Base-by-base conservation (phyloP, 306 rosid genomes). In the Ceratonia siliqua region DNA sequence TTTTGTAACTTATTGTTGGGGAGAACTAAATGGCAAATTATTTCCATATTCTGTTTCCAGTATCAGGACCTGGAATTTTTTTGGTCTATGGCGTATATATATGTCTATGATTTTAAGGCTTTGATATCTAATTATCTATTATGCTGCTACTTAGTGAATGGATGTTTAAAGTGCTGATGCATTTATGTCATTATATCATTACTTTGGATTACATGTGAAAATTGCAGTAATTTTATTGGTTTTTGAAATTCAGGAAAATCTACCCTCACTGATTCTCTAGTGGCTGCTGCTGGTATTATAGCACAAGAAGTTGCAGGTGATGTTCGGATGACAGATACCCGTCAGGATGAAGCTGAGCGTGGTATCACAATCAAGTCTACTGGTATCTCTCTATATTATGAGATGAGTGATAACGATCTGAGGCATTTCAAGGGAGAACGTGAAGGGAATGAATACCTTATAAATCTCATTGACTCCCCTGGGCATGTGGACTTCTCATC, bases 221-320 rank as follows among this genome's bases (percentile, higher is more conserved):
- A n/a, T n/a, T n/a, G n/a, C n/a, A n/a, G n/a, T n/a, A 7, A 2
- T 22, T 56, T 64, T 6, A 58, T 5, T 39, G 28, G 21, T 21
- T 33, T 27, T 24, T 4, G 1, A 13, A 67, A 46, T 56, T 58
- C 89, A 88, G 93, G 93, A 33, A 90, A 90, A 72, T 90, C 96
- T 0, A 90, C 98, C 0, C 97, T 94, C 63, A 94, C 98, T 0
- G 98, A 93, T 62, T 93, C 97, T 18, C 92, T 93, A 3, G 98
- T 93, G 17, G 97, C 98, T 82, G 98, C 98, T 57, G 98, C 97
- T 3, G 98, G 98, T 17, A 94, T 94, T 79, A 91, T 94, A 46
- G 97, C 97, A 1, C 97, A 91, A 65, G 96, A 94, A 65, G 90
- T 80, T 50, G 98, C 98, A 4, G 97, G 98, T 68, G 97, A 94